Base-by-base conservation (phyloP, 2,329 filamentous ascomycete species). In the Rhinocladiella mackenziei region DNA sequence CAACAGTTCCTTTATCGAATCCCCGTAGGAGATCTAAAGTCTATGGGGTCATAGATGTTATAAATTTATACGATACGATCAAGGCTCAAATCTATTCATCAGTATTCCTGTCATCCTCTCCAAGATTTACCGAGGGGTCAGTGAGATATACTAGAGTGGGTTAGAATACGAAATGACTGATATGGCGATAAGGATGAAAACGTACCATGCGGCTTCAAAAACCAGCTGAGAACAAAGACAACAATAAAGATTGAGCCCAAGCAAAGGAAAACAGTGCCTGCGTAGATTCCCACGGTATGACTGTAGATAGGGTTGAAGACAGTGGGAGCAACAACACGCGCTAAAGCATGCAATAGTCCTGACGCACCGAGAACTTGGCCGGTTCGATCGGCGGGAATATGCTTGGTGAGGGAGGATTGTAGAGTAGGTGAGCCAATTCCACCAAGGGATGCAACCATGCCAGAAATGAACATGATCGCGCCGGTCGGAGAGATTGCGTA, bases 301-400 rank as follows among this genome's bases (percentile, higher is more conserved):
- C 84, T 84, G 62, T 94, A 98, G 7, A 97, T 78, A 4, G 86
- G 77, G 59, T 92, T 94, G 66, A 96, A 94, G 1, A 91, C 60
- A 0, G 87, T 76, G 0, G 92, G 92, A 1, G 84, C 82, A 9
- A 94, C 62, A 2, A 97, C 80, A 50, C 89, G 75, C 2, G 86
- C 79, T 25, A 95, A 67, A 1, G 88, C 85, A 65, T 97, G 91
- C 45, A 97, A 67, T 50, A 97, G 71, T 0, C 91, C 92, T 11
- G 83, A 84, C 1, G 89, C 89, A 15, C 92, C 92, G 0, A 98
- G 75, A n/a, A 97, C 71, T 62, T 92, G 82, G 0, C 92, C 92
- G 0, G 92, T 83, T 34, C 78, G 78, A 52, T 92, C 85, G 0
- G 81, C 74, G 0, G 89, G 87, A 0, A 97, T 83, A 63, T 97